These are phyloP conservation scores for Diaporthe nobilis DNA, from an alignment of 2,329 filamentous ascomycete genomes.

Conservation along the genomic window DNA sequence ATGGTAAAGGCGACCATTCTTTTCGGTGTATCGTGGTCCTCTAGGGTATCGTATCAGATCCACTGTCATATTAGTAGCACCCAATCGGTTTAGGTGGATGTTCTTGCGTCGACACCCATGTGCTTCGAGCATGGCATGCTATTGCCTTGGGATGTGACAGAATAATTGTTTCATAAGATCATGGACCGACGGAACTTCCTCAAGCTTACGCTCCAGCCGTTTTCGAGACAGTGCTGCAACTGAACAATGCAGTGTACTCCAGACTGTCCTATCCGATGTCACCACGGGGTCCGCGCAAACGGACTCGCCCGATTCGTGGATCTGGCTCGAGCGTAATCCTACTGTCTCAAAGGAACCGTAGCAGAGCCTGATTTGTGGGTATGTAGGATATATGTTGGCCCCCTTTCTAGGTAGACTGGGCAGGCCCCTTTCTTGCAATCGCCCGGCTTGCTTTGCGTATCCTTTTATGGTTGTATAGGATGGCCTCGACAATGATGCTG, in stretches of 20 bases:
- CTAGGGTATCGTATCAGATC: not conserved
- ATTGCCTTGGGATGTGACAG: not conserved
- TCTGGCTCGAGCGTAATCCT: not conserved
- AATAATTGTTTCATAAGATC: no score
- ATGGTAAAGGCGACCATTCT: not conserved
- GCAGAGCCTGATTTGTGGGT: not conserved
- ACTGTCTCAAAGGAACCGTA: not conserved
- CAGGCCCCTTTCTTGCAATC: not conserved
- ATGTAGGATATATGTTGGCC: not conserved
- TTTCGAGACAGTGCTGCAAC: not conserved
- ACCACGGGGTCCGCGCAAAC: not conserved
- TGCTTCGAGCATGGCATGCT: not conserved
- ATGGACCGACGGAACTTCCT: not conserved
- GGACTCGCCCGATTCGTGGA: not conserved
- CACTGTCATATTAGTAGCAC: not conserved
- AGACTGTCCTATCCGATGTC: not conserved
- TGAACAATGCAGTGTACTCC: not conserved
- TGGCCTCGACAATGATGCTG: not conserved
- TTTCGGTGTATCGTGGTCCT: not conserved
- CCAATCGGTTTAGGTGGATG: no score
- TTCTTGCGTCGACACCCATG: no score
- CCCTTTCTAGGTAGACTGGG: not conserved
- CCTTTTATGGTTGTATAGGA: no score
- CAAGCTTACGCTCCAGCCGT: not conserved
- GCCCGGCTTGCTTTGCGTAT: no score